Conservation (phyloP, 2,329 filamentous ascomycete genomes). For the Aspergillus tamarii region DNA sequence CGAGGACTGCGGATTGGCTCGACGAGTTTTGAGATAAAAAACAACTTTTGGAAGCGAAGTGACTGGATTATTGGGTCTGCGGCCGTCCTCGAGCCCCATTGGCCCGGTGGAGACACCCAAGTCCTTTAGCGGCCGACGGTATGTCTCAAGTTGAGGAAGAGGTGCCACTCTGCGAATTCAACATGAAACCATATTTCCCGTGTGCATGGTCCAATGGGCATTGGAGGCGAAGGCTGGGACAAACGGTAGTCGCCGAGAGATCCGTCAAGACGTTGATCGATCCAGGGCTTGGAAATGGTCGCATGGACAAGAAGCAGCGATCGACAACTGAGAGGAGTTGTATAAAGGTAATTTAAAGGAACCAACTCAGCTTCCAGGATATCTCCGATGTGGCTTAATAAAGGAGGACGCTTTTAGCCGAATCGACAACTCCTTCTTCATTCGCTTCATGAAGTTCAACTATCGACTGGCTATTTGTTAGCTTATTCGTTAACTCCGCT, state of each 20-base stretch:
- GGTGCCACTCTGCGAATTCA: constrained; percentile 18
- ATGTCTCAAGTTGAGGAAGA: constrained; percentile 27
- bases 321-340: not conserved
- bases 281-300: not conserved
- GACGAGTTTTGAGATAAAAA: constrained; percentile 2
- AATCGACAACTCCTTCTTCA: not conserved
- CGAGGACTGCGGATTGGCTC: constrained; percentile 8
- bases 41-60: constrained; percentile 7
- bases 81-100: constrained; percentile 12
- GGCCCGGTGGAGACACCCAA: constrained; percentile 19
- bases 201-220: constrained; percentile 13
- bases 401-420: not conserved
- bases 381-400: not conserved
- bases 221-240: not conserved
- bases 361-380: not conserved
- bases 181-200: constrained; percentile 26
- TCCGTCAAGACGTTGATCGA: not conserved
- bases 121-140: constrained; percentile 17
- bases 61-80: constrained; percentile 7
- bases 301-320: not conserved
- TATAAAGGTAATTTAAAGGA: not conserved
- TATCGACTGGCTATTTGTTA: not conserved
- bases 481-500: not conserved
- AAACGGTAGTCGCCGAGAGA: constrained; percentile 2
- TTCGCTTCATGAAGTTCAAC: not conserved